phyloP scores from a whole-genome alignment of 2,329 filamentous ascomycete species.

The Trichoderma koningiopsis region DNA sequence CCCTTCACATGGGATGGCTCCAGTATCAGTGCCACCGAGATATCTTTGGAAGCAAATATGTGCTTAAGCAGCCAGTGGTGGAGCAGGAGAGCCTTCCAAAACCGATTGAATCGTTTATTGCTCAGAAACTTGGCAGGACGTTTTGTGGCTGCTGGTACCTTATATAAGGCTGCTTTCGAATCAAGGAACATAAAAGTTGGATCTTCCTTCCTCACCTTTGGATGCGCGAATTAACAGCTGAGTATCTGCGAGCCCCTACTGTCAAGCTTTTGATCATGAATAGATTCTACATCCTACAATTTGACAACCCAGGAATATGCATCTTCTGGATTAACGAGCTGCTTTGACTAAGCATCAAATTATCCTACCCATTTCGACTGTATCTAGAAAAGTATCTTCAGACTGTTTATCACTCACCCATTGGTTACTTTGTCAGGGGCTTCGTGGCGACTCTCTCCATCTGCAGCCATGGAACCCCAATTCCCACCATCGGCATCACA shows the following conservation, averaged over 20 bases:
- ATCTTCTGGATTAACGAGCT: neutral
- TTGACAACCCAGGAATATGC: neutral
- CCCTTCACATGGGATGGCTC: too few relatives aligned
- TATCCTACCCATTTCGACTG: neutral
- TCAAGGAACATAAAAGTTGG: too few relatives aligned
- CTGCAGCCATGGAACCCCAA: neutral
- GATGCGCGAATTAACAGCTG: neutral
- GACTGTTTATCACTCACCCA: too few relatives aligned
- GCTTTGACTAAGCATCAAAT: neutral
- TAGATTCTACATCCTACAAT: neutral
- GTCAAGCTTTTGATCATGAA: neutral
- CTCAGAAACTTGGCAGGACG: neutral
- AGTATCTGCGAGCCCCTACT: neutral
- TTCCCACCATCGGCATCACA: neutral
- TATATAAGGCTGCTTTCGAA: neutral
- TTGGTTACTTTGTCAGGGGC: neutral
- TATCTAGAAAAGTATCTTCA: conserved; percentile 11
- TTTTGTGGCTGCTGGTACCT: neutral
- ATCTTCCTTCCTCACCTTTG: neutral
- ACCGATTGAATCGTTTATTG: neutral
- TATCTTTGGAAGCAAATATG: neutral
- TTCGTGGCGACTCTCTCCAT: neutral
- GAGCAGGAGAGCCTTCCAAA: neutral
- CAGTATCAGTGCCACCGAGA: too few relatives aligned
- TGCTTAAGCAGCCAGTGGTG: neutral